Conservation (phyloP, 768 basidiomycete species). For the Sporobolomyces phaffii region DNA sequence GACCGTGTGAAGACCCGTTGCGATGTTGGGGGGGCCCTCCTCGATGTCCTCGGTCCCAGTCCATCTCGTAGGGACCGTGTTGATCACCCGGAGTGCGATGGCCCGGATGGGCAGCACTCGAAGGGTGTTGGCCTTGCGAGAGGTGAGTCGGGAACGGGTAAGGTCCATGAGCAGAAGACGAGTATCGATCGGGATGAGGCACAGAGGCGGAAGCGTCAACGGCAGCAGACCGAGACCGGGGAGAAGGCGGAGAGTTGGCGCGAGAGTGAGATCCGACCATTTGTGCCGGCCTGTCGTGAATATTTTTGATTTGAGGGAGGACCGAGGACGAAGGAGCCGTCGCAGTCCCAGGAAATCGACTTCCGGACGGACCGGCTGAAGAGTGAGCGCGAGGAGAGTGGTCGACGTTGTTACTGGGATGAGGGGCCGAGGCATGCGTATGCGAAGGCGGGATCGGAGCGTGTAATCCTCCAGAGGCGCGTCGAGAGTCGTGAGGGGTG, state of each 20-base stretch:
- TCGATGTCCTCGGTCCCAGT: background rate
- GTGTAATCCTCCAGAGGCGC: slow-evolving; percentile 8
- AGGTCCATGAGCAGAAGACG: background rate
- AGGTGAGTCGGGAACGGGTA: slow-evolving; percentile 27
- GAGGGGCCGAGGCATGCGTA: slow-evolving; percentile 8
- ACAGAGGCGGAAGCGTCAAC: background rate
- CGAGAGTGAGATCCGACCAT: slow-evolving; percentile 15
- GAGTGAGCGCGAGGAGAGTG: slow-evolving; percentile 15
- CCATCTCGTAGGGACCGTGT: slow-evolving; percentile 17
- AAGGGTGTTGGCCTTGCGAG: background rate
- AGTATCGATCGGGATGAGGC: slow-evolving; percentile 1
- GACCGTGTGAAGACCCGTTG: slow-evolving; percentile 1
- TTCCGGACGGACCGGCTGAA: background rate
- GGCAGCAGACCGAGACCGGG: slow-evolving; percentile 11
- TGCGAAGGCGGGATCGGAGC: slow-evolving; percentile 1
- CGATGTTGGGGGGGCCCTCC: background rate
- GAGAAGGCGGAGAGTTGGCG: slow-evolving; percentile 23
- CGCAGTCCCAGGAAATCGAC: background rate
- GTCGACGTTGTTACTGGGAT: slow-evolving; percentile 4
- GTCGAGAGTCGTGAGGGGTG: slow-evolving; percentile 1
- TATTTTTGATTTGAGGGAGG: slow-evolving; percentile 28
- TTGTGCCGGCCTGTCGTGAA: slow-evolving; percentile 12
- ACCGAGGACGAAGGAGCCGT: slow-evolving; percentile 4
- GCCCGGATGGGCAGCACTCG: background rate
- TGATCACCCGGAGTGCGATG: background rate